Percentiles rank a stretch among this genome's conserved stretches.
These are phyloP conservation scores for Saprolegnia parasitica DNA, from an alignment of 352 stramenopile species.

Conservation along the genomic window DNA sequence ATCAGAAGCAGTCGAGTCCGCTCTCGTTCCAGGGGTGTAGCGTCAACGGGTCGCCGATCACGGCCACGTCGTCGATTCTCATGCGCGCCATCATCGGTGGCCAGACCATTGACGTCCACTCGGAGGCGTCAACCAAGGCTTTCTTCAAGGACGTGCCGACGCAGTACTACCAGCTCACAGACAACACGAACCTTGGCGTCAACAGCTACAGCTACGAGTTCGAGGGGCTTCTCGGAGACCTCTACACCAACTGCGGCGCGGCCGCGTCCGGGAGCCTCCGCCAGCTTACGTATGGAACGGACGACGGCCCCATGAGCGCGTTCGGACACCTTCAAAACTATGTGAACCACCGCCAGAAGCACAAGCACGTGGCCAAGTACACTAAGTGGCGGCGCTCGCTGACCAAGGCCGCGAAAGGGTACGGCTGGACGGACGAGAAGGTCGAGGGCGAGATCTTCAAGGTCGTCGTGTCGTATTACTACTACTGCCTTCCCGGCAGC, in stretches of 20 bases:
- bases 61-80: neutral
- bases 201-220: slow-evolving; percentile 64
- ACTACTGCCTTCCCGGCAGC: slow-evolving; percentile 6
- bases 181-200: slow-evolving; percentile 44
- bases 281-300: too few species aligned
- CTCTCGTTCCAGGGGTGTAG: slow-evolving; percentile 31
- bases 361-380: neutral
- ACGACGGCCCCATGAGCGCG: too few species aligned
- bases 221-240: slow-evolving; percentile 39
- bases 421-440: neutral
- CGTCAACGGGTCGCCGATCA: neutral
- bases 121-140: too few species aligned
- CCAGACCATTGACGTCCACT: neutral
- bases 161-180: slow-evolving; percentile 42
- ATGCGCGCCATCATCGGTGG: neutral
- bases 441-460: neutral
- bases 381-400: too few species aligned
- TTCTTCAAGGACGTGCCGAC: slow-evolving; percentile 48
- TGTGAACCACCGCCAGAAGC: neutral
- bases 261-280: neutral
- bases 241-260: slow-evolving; percentile 46
- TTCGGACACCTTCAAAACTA: too few species aligned
- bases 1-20: slow-evolving; percentile 33
- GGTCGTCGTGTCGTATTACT: neutral
- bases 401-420: too few species aligned